phyloP scores from a whole-genome alignment of 805 yeast species.

The Sungouiella blattae region DNA sequence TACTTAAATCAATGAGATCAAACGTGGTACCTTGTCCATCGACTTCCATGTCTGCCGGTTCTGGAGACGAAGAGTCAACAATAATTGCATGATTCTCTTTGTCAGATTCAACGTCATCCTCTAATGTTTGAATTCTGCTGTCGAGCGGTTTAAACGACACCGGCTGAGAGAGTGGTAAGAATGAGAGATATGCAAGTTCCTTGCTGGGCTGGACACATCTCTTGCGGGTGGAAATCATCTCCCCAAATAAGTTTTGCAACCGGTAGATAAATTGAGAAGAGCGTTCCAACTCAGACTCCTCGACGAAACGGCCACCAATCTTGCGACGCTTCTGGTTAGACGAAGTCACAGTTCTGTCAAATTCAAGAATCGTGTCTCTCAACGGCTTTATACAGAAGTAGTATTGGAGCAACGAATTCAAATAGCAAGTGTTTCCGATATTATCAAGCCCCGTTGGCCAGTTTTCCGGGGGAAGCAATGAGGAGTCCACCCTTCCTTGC shows the following conservation, averaged over 20 bases:
- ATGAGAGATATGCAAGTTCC: conserved; percentile 85
- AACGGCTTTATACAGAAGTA: conserved; percentile 84
- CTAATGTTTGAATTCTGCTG: too few species aligned
- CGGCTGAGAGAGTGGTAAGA: conserved; percentile 65
- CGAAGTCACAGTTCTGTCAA: conserved; percentile 34
- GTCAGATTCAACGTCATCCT: neutral
- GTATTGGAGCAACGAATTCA: conserved; percentile 86
- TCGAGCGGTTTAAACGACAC: conserved; percentile 56
- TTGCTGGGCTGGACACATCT: conserved; percentile 76
- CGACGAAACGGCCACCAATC: conserved; percentile 83
- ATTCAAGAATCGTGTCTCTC: conserved; percentile 59
- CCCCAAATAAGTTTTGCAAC: conserved; percentile 62
- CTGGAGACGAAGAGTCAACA: conserved; percentile 1
- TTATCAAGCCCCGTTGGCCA: conserved; percentile 94
- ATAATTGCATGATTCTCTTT: neutral
- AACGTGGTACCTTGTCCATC: too few species aligned
- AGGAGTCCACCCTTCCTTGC: conserved; percentile 61
- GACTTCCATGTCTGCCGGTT: neutral
- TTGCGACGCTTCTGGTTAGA: conserved; percentile 41
- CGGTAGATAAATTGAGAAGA: conserved; percentile 79
- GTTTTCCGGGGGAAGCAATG: conserved; percentile 54
- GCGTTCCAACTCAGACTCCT: conserved; percentile 72
- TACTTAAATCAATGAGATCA: neutral
- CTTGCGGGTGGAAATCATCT: conserved; percentile 59
- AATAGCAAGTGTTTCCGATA: conserved; percentile 86